Base-by-base conservation (phyloP, 352 stramenopile species). In the Globisporangium nunn region DNA sequence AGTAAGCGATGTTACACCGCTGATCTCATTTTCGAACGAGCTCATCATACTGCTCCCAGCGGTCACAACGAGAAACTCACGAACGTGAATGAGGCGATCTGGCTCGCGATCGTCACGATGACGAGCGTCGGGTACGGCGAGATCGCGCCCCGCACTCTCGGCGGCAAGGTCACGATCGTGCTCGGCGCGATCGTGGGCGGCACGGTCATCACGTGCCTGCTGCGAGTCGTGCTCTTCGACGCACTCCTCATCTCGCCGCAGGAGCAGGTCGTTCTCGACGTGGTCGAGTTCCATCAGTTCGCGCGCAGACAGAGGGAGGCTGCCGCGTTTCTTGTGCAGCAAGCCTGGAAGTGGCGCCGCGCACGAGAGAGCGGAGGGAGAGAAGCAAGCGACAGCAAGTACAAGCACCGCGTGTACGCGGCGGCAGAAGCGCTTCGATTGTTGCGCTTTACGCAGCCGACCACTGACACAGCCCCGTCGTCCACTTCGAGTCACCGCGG, bases 61-160 rank as follows among this genome's bases (percentile, higher is more conserved):
- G 71, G 64, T 4, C 72, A 62, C 51, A 87, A 84, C 52, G 64
- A 67, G 23, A 63, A 62, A 2, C 55, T 84, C 18, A 67, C 69
- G 31, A 87, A 62, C 37, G 52, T 61, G 14, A 72, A 70, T 30
- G 76, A 87, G 49, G 67, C 76, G 7, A 61, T 82, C 6, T 87
- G 76, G 76, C 65, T 87, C 43, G 81, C 76, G n/a, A 84, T 87
- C 35, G 76, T 84, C 49, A 87, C 76, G 6, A 82, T 84, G 56
- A 82, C 76, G 15, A 75, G 73, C 43, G 73, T 86, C 39, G 76
- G 76, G 18, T 86, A 86, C 51, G 76, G 76, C 29, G 76, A 86
- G 60, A 63, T 74, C 39, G 72, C 71, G 37, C 76, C 76, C 1
- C 58, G 58, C 43, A 84, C 76, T 3, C 46, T 86, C 2, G 74